Base-by-base conservation (phyloP, 2,329 filamentous ascomycete genomes). In the Trichophaea hybrida region DNA sequence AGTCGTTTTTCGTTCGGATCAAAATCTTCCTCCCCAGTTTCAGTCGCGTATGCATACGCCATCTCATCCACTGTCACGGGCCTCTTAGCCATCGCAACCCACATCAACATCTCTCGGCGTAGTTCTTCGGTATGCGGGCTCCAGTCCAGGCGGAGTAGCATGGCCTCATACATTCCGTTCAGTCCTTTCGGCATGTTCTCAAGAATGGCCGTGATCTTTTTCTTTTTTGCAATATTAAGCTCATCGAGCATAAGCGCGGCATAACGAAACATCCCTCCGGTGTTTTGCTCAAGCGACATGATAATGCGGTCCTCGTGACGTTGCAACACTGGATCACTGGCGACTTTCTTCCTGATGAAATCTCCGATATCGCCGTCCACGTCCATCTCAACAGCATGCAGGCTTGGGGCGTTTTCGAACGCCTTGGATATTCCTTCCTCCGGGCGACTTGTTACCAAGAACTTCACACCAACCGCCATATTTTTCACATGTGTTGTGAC, bases 241-340 rank as follows among this genome's bases (percentile, higher is more conserved):
- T 55, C 52, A 12, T 44, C 52, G 8, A 55, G 7, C 37, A 55
- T 31, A 10, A 54, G 33, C 13, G 50, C 50, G 50, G 50, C 50
- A 35, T 54, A 55, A 2, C 52, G 52, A 55, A 55, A 55, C 52
- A 55, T 55, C 24, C 52, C 52, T 1, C 31, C 32, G 17, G 52
- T 12, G 33, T 55, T 55, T 6, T 44, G 7, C 7, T 43, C 34
- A 43, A 55, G 6, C 6, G 52, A 8, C 6, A 12, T 2, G 4
- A 40, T 43, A 32, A 55, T 55, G 12, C 7, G 7, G 10, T 38
- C 24, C 37, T 55, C 31, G 52, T 40, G 43, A 2, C 24, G 8
- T 43, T 38, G 17, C 37, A 55, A 43, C 32, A 2, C 3, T 4
- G 32, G 2, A 44, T 55, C 35, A 12, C 12, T n/a, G 10, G 10